Conservation (phyloP, 116 monocot species). For the Phalaenopsis hybrid region DNA sequence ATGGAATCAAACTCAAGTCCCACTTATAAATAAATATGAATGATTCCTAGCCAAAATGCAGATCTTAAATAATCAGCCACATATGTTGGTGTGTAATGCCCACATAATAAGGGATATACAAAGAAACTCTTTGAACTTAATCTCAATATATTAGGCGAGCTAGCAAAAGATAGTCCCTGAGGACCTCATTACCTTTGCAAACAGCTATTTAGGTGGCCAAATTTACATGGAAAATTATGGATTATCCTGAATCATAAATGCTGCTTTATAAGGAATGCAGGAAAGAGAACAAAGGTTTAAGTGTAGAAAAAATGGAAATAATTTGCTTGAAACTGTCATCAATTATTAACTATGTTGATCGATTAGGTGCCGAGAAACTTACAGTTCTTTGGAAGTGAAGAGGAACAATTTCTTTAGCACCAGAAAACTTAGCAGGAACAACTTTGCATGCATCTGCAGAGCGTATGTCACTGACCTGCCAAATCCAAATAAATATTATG, state of each 20-base stretch:
- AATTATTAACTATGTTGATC: neutral
- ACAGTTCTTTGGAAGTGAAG: slow-evolving; percentile 52
- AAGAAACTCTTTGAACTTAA: neutral
- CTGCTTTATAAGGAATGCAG: neutral
- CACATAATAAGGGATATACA: neutral
- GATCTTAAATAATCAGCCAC: neutral
- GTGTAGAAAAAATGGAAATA: neutral
- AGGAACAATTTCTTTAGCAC: slow-evolving; percentile 81
- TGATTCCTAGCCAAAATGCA: neutral
- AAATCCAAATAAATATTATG: neutral
- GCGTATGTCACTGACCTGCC: slow-evolving; percentile 59
- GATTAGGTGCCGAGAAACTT: slow-evolving; percentile 6
- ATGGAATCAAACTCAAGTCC: neutral
- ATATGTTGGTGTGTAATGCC: neutral
- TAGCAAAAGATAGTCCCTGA: neutral
- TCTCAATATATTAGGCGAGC: neutral
- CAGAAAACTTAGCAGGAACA: slow-evolving; percentile 89
- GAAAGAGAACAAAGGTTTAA: neutral
- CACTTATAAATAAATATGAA: too few relatives aligned
- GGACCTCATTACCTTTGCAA: neutral
- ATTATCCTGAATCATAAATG: neutral
- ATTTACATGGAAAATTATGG: neutral
- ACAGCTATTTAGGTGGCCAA: neutral
- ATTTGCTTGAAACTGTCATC: neutral
- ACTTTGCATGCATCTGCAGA: slow-evolving; percentile 72